Evolutionary conservation across 306 rosid species (phyloP).

Genomic region (Gastrolobium villosum): DNA sequence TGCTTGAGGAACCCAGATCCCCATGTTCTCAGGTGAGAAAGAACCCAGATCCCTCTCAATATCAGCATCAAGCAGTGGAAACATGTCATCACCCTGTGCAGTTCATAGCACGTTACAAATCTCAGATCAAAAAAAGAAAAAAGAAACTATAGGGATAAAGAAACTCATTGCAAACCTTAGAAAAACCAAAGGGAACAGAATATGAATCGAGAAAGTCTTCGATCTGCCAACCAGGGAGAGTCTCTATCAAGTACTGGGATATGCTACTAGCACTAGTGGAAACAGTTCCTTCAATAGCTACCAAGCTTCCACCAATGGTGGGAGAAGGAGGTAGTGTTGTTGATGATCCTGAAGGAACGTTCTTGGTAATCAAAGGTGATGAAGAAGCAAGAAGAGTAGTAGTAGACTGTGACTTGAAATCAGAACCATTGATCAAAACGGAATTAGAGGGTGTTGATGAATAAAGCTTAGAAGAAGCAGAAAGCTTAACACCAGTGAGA

Average conservation of each 20-base stretch:
- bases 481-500: slow-evolving; percentile 79
- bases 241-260: slow-evolving; percentile 89
- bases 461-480: slow-evolving; percentile 57
- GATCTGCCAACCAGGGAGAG: slow-evolving; percentile 95
- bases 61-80: slow-evolving; percentile 54
- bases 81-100: slow-evolving; percentile 63
- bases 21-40: slow-evolving; percentile 51
- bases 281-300: slow-evolving; percentile 39
- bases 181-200: slow-evolving; percentile 59
- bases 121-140: slow-evolving; percentile 29
- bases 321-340: neutral
- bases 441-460: slow-evolving; percentile 42
- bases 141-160: too few relatives aligned
- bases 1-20: slow-evolving; percentile 90
- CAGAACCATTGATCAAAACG: neutral
- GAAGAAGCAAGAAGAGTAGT: neutral
- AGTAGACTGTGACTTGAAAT: neutral
- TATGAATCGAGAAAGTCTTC: slow-evolving; percentile 86
- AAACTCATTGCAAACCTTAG: slow-evolving; percentile 60
- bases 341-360: slow-evolving; percentile 36
- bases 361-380: slow-evolving; percentile 45
- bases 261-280: slow-evolving; percentile 63
- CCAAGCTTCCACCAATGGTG: neutral
- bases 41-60: slow-evolving; percentile 49
- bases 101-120: neutral